Evolutionary conservation across 331 rosid species (phyloP), one percentile per base, ranked within the genome.

Genomic region (Phaseolus coccineus): DNA sequence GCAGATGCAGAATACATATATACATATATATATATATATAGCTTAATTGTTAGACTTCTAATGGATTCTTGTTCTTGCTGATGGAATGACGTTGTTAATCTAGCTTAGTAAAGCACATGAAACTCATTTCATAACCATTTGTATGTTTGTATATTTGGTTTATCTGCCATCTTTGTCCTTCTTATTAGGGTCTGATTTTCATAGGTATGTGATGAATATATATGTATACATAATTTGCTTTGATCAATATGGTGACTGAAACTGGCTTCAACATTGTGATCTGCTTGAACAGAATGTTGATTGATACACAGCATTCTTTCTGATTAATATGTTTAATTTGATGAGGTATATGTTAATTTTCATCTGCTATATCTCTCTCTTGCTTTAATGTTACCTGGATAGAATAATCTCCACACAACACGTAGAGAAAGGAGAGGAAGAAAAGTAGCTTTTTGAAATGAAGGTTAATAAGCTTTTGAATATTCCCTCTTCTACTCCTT

Each of bases 381-480:
- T 19, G 39, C 31, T 33, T 27, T 12, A 46, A 44, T 56, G 13
- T 22, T 40, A 66, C 37, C 53, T 14, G 16, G 35, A 47, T 30
- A 58, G 57, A 9, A 50, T 58, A 61, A 25, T 74, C 55, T 73
- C 68, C 44, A 3, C 30, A 0, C 28, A 73, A 30, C 8, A 44
- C 6, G 39, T 0, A 25, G 24, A 47, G 56, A 74, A 46, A 59
- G 44, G 3, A 48, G 71, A 35, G 55, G 64, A 69, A 42, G 68
- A 39, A 52, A 27, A 70, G 77, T 33, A 50, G 16, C 69, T 81
- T 67, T 80, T 72, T 37, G 39, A 73, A 19, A 19, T 55, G 31
- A 22, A 30, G 63, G 46, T 47, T 46, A 73, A 22, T 55, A 24
- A 6, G 35, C 78, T 69, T 76, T 80, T 77, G 69, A 71, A 77